A percentile compares a stretch with the other conserved stretches of the same genome.
These are phyloP conservation scores for Discostella stelligeroides DNA, from an alignment of 108 stramenopile genomes.

Conservation along the genomic window DNA sequence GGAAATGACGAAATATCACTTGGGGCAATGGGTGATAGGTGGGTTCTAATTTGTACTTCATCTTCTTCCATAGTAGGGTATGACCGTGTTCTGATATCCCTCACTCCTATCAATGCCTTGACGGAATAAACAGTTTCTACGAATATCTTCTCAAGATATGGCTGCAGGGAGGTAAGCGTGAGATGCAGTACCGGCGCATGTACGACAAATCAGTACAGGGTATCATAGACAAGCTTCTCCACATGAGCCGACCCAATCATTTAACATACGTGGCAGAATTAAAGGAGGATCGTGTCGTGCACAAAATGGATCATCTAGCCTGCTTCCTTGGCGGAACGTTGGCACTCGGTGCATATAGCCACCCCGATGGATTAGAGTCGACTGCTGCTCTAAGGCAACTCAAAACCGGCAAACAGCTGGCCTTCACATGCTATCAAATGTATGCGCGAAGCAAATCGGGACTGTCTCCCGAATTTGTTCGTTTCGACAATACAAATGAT, in stretches of 20 bases:
- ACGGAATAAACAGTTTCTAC: conserved; percentile 64
- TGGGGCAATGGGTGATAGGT: conserved; percentile 72
- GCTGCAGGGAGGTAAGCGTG: conserved; percentile 71
- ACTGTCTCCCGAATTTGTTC: conserved; percentile 40
- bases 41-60: no score
- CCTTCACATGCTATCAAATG: conserved; percentile 54
- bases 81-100: no score
- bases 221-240: conserved; percentile 51
- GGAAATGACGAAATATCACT: conserved; percentile 56
- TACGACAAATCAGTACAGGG: conserved; percentile 70
- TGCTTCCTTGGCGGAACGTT: conserved; percentile 82
- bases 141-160: conserved; percentile 79
- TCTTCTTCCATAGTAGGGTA: no score
- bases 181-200: conserved; percentile 54
- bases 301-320: conserved; percentile 75
- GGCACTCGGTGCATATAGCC: conserved; percentile 70
- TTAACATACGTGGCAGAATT: conserved; percentile 41
- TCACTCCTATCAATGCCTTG: no score
- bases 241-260: conserved; percentile 46
- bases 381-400: conserved; percentile 54
- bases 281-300: conserved; percentile 15
- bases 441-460: conserved; percentile 49
- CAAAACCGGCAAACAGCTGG: conserved; percentile 53
- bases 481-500: conserved; percentile 22
- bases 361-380: conserved; percentile 53